Conservation (phyloP, 176 grass and related monocot genomes). For the Canna indica region DNA sequence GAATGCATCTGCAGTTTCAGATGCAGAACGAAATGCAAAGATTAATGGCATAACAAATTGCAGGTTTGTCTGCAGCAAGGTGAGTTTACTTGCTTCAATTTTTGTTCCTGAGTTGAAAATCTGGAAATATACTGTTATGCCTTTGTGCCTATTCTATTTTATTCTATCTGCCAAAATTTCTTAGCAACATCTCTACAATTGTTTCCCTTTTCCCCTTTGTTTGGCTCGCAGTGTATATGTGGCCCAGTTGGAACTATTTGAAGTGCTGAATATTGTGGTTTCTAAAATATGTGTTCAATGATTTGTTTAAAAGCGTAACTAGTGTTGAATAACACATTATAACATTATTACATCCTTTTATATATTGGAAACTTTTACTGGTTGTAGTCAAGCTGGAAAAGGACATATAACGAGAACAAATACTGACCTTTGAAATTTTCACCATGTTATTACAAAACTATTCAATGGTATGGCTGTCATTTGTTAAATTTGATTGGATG, state of each 20-base stretch:
- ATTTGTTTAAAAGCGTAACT: neutral
- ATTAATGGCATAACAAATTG: slow-evolving; percentile 77
- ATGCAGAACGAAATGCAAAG: slow-evolving; percentile 84
- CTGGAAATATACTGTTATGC: neutral
- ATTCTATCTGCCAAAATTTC: neutral
- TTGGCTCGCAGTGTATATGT: neutral
- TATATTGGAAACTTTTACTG: neutral
- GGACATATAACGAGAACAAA: neutral
- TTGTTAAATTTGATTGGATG: too few species aligned
- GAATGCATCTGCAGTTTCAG: slow-evolving; percentile 83
- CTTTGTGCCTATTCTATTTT: neutral
- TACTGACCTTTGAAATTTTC: too few species aligned
- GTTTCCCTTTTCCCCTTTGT: neutral
- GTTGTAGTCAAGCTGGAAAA: neutral
- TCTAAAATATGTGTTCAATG: neutral
- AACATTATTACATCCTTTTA: neutral
- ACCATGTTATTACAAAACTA: too few species aligned
- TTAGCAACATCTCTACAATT: neutral
- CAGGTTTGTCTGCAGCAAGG: slow-evolving; percentile 78
- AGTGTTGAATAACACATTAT: neutral
- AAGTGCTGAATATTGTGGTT: neutral
- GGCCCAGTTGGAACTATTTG: neutral
- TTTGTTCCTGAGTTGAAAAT: neutral
- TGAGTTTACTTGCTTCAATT: slow-evolving; percentile 21
- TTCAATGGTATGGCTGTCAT: neutral